Base-by-base conservation (phyloP, 2,329 filamentous ascomycete genomes). In the Xylaria arbuscula region DNA sequence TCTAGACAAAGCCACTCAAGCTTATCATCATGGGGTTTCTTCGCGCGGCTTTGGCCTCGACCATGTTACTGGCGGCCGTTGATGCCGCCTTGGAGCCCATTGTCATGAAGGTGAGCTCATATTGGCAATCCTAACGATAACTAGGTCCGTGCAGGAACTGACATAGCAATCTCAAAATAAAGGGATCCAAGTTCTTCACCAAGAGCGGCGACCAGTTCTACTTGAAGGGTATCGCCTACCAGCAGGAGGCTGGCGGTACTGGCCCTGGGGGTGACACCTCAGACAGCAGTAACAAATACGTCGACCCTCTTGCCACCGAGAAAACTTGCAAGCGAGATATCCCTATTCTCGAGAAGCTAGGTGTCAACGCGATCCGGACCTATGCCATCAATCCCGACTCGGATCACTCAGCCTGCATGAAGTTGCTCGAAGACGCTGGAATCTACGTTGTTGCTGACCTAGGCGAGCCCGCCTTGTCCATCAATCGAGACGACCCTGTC, bases 391-490 rank as follows among this genome's bases (percentile, higher is more conserved):
- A 94, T 81, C 89, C 91, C 7, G 85, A 84, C 36, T 78, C 85
- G 68, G 85, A 92, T 79, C 92, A 94, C 80, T 84, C 85, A 59
- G 83, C 83, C 54, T 94, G 92, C 82, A 94, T 94, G 92, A 83
- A 84, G 56, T 76, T 89, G 72, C 85, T 94, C 48, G 84, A 88
- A 50, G 86, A 90, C 72, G 90, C 90, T 62, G 92, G 91, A 71
- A 94, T 94, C 81, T 94, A 94, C 79, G 87, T 94, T 70, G 86
- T 94, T 71, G 87, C 90, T 72, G 92, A 94, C 82, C 80, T 94
- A 76, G 91, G 90, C 10, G 86, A 92, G 71, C 92, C 92, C 8
- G 83, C 83, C 62, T 78, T 85, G 54, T 94, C 92, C 24, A 93
- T 94, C 84, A 89, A 90, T 81, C 88, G 91, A 67, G 83, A 88